Evolutionary conservation across 1,139 yeast genomes (phyloP).

Genomic region (Saccharomycopsis crataegensis): DNA sequence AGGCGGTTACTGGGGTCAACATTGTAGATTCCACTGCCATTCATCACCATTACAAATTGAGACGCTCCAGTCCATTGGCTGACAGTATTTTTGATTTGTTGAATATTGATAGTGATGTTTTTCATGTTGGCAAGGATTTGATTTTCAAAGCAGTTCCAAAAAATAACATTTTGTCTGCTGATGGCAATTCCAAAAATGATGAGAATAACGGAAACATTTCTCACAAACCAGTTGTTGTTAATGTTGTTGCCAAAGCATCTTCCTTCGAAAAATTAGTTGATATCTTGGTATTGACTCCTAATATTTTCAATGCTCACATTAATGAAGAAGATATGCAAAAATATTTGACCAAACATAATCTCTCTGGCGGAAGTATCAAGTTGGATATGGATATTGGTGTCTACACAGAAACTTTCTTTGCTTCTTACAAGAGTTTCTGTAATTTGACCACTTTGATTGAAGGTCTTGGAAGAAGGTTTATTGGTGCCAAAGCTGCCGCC

Average conservation of each 20-base stretch:
- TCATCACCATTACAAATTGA: slow-evolving; percentile 1
- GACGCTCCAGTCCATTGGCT: slow-evolving; percentile 1
- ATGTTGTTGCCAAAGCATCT: slow-evolving; percentile 53
- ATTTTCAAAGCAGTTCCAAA: slow-evolving; percentile 43
- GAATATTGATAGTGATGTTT: slow-evolving; percentile 47
- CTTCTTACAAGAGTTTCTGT: slow-evolving; percentile 57
- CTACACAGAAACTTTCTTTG: slow-evolving; percentile 56
- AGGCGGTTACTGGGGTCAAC: slow-evolving; percentile 31
- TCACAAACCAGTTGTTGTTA: slow-evolving; percentile 27
- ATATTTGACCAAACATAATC: slow-evolving; percentile 26
- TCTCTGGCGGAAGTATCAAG: slow-evolving; percentile 26
- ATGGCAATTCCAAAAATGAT: slow-evolving; percentile 20
- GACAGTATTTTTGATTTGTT: slow-evolving; percentile 50
- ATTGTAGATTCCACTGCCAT: slow-evolving; percentile 26
- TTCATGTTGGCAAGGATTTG: slow-evolving; percentile 44
- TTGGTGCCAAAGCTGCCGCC: slow-evolving; percentile 56
- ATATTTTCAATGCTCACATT: slow-evolving; percentile 45
- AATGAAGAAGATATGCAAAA: slow-evolving; percentile 35
- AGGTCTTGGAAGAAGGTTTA: slow-evolving; percentile 43
- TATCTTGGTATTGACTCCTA: slow-evolving; percentile 53
- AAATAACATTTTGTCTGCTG: background rate
- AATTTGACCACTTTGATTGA: slow-evolving; percentile 44
- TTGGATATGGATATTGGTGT: slow-evolving; percentile 51
- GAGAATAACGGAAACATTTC: no score
- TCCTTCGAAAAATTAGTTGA: slow-evolving; percentile 54